Percentiles rank a stretch among this genome's conserved stretches.
phyloP scores from a whole-genome alignment of 2,329 filamentous ascomycete genomes.

The Aspergillus sp. region DNA sequence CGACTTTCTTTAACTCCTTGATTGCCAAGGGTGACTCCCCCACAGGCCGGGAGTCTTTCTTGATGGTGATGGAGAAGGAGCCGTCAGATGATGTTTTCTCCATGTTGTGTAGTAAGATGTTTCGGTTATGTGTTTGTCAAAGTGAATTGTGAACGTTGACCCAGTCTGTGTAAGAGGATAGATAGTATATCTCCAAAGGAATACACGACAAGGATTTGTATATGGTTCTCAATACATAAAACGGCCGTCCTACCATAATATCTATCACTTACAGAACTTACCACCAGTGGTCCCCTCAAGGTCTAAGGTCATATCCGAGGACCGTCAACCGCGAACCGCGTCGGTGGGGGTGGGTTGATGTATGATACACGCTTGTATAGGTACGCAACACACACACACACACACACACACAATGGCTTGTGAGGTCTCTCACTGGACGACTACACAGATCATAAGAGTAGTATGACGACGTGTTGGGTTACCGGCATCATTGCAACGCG shows the following conservation, averaged over 20 bases:
- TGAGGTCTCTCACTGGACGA: neutral
- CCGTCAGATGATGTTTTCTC: neutral
- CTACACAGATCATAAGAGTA: neutral
- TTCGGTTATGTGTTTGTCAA: no score
- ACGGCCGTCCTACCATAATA: neutral
- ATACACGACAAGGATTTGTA: neutral
- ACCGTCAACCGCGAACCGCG: slow-evolving; percentile 4
- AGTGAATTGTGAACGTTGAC: neutral
- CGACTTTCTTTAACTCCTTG: neutral
- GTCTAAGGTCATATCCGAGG: neutral
- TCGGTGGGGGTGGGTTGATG: neutral
- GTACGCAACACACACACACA: no score
- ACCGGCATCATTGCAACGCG: neutral
- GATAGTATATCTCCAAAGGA: neutral
- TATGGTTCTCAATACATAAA: neutral
- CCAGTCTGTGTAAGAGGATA: neutral
- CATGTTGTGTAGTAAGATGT: neutral
- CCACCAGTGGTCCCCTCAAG: neutral
- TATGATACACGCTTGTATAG: no score
- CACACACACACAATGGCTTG: no score
- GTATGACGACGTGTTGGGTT: neutral
- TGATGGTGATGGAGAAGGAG: neutral
- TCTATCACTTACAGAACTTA: neutral
- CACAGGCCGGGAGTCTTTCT: neutral
- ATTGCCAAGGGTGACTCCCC: neutral